Evolutionary conservation across 148 eudicot species (phyloP), one percentile per base, ranked within the genome.

Genomic region (Vaccinium vitisidaea): DNA sequence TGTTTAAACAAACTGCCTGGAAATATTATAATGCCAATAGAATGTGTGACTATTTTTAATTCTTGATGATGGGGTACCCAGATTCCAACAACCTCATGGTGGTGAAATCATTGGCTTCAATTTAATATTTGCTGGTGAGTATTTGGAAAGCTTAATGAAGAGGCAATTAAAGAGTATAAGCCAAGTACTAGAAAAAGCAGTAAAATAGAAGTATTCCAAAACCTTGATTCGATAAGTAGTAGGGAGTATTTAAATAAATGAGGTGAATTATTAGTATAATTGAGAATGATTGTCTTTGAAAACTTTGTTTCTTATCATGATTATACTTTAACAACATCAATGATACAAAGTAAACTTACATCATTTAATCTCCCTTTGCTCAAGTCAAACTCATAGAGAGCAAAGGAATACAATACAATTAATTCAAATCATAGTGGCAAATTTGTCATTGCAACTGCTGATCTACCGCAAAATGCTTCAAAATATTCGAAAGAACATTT

Each of bases 341-440:
- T 85, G 61, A 85, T 80, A 58, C 5, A 85, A 85, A 85, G 80
- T 85, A 1, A 80, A 1, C 52, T 75, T 21, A 56, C 65, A 80
- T 85, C 84, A 81, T 80, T 80, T 49, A n/a, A 48, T 36, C 19
- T 36, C 19, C 36, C 87, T 59, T 70, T 16, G 15, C 70, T 58
- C 0, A 85, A 85, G 84, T 85, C 87, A 80, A 85, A 84, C 46
- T 9, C 18, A 48, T 21, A 55, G 7, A 63, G 70, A 58, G 21
- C 79, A 83, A 6, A 50, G 11, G 25, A 48, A 76, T 75, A 32
- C 55, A 2, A 7, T 67, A 25, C 6, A 11, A 12, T 58, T 23
- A 11, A 12, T 58, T 23, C 50, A 30, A 13, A n/a, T 55, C 12
- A 11, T 15, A 19, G 43, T 82, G 61, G 12, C 49, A 54, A 69